A percentile compares a stretch with the other conserved stretches of the same genome.
Conservation (phyloP, 129 eudicot species). For the Chrysanthemum makinoi region DNA sequence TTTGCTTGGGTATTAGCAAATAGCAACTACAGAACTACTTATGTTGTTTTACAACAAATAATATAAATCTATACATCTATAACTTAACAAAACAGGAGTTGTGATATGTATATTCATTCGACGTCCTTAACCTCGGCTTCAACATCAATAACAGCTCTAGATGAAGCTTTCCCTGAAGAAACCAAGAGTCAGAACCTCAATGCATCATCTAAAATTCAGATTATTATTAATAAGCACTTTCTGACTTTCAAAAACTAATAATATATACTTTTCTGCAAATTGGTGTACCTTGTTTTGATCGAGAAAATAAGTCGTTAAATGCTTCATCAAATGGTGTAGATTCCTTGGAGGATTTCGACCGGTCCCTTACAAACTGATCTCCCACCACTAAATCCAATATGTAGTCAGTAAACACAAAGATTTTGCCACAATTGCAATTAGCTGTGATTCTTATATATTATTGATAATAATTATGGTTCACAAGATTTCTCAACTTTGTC, state of each 20-base stretch:
- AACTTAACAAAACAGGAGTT: constrained; percentile 4
- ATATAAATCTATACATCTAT: constrained; percentile 26
- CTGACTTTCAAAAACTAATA: too few relatives aligned
- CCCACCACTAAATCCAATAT: constrained; percentile 56
- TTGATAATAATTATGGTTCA: background rate
- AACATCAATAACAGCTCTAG: constrained; percentile 61
- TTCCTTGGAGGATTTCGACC: constrained; percentile 50
- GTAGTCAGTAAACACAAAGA: constrained; percentile 13
- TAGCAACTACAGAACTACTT: background rate
- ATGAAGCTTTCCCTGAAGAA: constrained; percentile 56
- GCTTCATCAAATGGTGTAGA: constrained; percentile 52
- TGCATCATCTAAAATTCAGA: background rate
- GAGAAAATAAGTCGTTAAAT: constrained; percentile 52
- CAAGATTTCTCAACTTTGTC: background rate
- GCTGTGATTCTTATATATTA: too few relatives aligned
- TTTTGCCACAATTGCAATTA: constrained; percentile 8
- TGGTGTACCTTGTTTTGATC: constrained; percentile 56
- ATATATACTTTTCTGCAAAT: background rate
- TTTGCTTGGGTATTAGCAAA: constrained; percentile 1
- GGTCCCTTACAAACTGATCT: constrained; percentile 62
- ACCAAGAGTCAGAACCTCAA: constrained; percentile 3
- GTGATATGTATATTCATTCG: constrained; percentile 33
- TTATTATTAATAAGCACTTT: background rate
- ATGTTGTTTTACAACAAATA: constrained; percentile 20
- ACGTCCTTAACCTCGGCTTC: constrained; percentile 87